Evolutionary conservation across 306 rosid species (phyloP).

Genomic region (Pyrus communis): DNA sequence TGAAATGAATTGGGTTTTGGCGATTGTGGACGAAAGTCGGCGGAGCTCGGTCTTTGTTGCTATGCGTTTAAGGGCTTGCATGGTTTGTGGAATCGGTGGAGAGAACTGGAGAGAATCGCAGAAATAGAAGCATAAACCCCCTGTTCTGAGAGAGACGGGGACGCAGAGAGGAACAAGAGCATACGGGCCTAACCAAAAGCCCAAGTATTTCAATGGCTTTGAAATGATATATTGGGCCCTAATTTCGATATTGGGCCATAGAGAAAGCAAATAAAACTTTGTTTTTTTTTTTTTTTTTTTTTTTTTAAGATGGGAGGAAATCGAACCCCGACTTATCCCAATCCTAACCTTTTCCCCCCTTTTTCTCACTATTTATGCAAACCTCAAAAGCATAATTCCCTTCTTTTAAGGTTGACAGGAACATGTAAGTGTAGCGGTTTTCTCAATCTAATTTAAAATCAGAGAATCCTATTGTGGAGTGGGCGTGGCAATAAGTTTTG

Average conservation of each 20-base stretch:
- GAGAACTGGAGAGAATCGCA: background rate
- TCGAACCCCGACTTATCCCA: too few species aligned
- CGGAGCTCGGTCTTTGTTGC: conserved; percentile 12
- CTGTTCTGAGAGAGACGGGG: background rate
- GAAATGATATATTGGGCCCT: background rate
- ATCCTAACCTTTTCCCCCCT: too few species aligned
- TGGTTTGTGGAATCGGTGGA: background rate
- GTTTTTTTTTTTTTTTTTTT: too few species aligned
- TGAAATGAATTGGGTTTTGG: conserved; percentile 4
- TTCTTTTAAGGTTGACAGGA: too few species aligned
- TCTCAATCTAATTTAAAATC: background rate
- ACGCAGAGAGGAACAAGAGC: background rate
- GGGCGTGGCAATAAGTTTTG: background rate
- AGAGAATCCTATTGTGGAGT: background rate
- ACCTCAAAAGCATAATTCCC: background rate
- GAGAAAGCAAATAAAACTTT: background rate
- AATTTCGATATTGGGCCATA: background rate
- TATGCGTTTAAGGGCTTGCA: conserved; percentile 46
- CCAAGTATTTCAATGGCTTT: background rate
- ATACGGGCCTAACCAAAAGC: background rate
- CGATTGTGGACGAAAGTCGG: background rate
- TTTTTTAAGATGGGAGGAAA: too few species aligned
- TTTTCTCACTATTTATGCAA: background rate
- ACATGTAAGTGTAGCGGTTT: background rate
- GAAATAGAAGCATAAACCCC: background rate